These are phyloP conservation scores for Podaxis sp. DNA, from an alignment of 768 basidiomycete species.

Conservation along the genomic window DNA sequence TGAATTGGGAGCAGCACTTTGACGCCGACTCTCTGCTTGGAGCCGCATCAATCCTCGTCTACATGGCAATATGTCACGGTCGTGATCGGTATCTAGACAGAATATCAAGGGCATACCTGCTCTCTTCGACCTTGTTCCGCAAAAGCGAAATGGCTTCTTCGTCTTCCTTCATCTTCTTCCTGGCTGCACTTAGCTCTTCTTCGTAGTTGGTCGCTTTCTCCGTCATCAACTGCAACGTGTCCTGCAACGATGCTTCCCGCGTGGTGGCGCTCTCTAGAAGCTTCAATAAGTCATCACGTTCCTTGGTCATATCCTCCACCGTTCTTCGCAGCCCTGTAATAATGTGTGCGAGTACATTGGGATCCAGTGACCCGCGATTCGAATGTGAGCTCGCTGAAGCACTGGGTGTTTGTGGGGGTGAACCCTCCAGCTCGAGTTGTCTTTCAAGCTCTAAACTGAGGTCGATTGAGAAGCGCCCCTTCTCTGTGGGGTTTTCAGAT, in stretches of 20 bases:
- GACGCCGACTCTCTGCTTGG: slow-evolving; percentile 72
- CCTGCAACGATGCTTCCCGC: slow-evolving; percentile 60
- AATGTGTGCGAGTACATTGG: slow-evolving; percentile 74
- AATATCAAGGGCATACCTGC: slow-evolving; percentile 51
- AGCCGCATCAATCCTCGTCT: slow-evolving; percentile 87
- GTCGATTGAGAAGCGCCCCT: slow-evolving; percentile 65
- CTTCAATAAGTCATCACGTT: slow-evolving; percentile 66
- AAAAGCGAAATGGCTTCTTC: slow-evolving; percentile 76
- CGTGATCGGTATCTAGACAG: slow-evolving; percentile 4
- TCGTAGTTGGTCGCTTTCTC: slow-evolving; percentile 64
- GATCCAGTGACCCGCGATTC: slow-evolving; percentile 58
- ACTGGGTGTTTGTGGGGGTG: slow-evolving; percentile 43
- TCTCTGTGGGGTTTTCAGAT: slow-evolving; percentile 17
- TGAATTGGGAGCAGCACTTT: slow-evolving; percentile 50
- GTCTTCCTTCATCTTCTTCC: slow-evolving; percentile 61
- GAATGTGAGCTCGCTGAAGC: slow-evolving; percentile 20
- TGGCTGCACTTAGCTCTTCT: slow-evolving; percentile 52
- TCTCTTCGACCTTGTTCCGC: slow-evolving; percentile 85
- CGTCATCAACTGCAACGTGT: slow-evolving; percentile 62
- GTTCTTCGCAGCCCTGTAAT: slow-evolving; percentile 71
- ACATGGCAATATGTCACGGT: slow-evolving; percentile 8
- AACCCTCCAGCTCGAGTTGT: slow-evolving; percentile 68
- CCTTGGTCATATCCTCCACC: slow-evolving; percentile 61
- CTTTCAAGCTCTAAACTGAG: slow-evolving; percentile 78
- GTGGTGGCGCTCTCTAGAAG: slow-evolving; percentile 49